A percentile compares a stretch with the other conserved stretches of the same genome.
Conservation (phyloP, 495 filamentous ascomycete species). For the Daldinia grandis region DNA sequence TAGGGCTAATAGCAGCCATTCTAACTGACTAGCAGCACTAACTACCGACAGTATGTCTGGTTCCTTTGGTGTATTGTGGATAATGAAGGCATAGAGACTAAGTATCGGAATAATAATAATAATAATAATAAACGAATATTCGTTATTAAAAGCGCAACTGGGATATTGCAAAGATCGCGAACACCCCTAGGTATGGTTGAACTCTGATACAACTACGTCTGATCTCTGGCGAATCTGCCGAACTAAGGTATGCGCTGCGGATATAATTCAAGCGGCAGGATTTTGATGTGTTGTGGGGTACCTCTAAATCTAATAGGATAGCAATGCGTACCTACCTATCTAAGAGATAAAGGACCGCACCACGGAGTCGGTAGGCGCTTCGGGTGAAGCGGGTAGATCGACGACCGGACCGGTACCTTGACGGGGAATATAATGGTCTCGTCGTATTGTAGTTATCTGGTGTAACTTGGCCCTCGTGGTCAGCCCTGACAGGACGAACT, state of each 20-base stretch:
- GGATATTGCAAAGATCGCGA: not conserved
- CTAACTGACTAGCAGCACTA: not conserved
- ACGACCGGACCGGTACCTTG: slow-evolving; percentile 14
- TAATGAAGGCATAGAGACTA: not conserved
- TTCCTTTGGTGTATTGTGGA: not conserved
- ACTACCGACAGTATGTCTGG: not conserved
- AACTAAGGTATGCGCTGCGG: not conserved
- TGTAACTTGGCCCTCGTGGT: slow-evolving; percentile 30
- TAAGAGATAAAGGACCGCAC: not conserved
- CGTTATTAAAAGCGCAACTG: not conserved
- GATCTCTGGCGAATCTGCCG: not conserved
- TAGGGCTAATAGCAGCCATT: not conserved
- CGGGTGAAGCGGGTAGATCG: slow-evolving; percentile 8
- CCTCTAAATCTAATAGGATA: slow-evolving; percentile 1
- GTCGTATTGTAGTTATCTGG: slow-evolving; percentile 24
- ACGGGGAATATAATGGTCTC: slow-evolving; percentile 11
- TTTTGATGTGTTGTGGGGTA: not conserved
- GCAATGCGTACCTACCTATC: not conserved
- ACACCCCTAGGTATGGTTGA: not conserved
- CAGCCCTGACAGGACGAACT: slow-evolving; percentile 27
- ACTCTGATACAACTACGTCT: not conserved
- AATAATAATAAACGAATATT: not conserved
- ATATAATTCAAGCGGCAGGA: not conserved
- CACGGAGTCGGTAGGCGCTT: not conserved
- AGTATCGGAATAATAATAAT: not conserved